Base-by-base conservation (phyloP, 495 filamentous ascomycete genomes). In the Penicillium bovifimosum region DNA sequence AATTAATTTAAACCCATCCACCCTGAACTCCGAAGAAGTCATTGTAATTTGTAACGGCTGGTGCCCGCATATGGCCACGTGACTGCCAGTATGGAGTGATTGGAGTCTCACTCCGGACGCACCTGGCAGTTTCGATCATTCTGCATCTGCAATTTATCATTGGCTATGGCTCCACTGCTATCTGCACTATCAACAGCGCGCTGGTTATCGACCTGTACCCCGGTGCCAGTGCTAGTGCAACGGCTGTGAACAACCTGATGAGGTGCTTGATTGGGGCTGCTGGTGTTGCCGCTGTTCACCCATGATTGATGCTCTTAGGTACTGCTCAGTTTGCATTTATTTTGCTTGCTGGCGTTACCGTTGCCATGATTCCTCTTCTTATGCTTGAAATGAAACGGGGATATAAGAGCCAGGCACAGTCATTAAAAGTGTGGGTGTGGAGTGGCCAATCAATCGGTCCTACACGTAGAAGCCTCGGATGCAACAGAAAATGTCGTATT, bases 211-310 rank as follows among this genome's bases (percentile, higher is more conserved):
- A 91, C 52, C 70, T 88, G 6, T 84, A 84, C 51, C 80, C 80
- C 0, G 73, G 74, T 1, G 75, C 67, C 2, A 82, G 84, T 3
- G 81, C 80, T 0, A 83, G 85, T 7, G 85, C 84, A 0, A 84
- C 85, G 0, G 86, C 87, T 0, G 81, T 84, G 7, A 87, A 86
- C 59, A 90, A 91, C 58, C 62, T 91, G 35, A 80, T 82, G 24
- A 65, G 86, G 17, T 90, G 85, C 58, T 54, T 85, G 26, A 62
- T 90, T 10, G 86, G 86, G 11, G 87, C 86, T 2, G 85, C 69
- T 0, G 81, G 80, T 26, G 83, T 82, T 10, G 85, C 80, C 5
- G 71, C 76, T 9, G 79, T 87, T 26, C 73, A 80, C 80, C 81
- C 5, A 81, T 90, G 67, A 80, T 85, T 33, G 66, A 81, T 38